These are phyloP conservation scores for Chalciporus sphaerocephalus DNA, from an alignment of 768 basidiomycete genomes.

Conservation along the genomic window DNA sequence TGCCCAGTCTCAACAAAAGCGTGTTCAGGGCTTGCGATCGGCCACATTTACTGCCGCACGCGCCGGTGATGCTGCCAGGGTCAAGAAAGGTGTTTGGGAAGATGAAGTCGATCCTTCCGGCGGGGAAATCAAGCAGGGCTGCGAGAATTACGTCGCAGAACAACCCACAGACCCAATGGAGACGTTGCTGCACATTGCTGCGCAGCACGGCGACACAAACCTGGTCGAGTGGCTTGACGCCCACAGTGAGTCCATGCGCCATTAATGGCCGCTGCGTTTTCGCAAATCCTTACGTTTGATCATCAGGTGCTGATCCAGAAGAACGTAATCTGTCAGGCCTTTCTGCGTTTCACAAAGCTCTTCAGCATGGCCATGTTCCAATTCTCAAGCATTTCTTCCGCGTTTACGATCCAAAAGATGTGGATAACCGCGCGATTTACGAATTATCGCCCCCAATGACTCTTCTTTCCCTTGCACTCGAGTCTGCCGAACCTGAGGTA, in stretches of 20 bases:
- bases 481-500: slow-evolving; percentile 58
- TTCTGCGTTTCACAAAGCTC: slow-evolving; percentile 65
- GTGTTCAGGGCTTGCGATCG: slow-evolving; percentile 54
- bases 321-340: slow-evolving; percentile 56
- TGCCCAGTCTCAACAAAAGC: slow-evolving; percentile 43
- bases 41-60: slow-evolving; percentile 65
- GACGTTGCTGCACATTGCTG: slow-evolving; percentile 68
- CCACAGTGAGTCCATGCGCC: slow-evolving; percentile 50
- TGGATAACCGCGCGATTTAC: slow-evolving; percentile 51
- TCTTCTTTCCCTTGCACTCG: slow-evolving; percentile 53
- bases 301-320: slow-evolving; percentile 65
- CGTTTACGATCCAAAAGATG: slow-evolving; percentile 49
- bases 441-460: slow-evolving; percentile 35
- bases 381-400: slow-evolving; percentile 62
- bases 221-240: slow-evolving; percentile 67
- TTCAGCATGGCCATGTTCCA: slow-evolving; percentile 47
- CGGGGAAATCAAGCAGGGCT: slow-evolving; percentile 59
- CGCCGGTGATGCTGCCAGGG: slow-evolving; percentile 44
- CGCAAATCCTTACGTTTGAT: slow-evolving; percentile 16
- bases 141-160: slow-evolving; percentile 45
- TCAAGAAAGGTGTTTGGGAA: slow-evolving; percentile 67
- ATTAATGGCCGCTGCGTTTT: slow-evolving; percentile 22
- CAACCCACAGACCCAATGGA: slow-evolving; percentile 54
- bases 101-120: slow-evolving; percentile 67
- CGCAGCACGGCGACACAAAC: slow-evolving; percentile 48